Base-by-base conservation (phyloP, 2,329 filamentous ascomycete species). In the Sordariomycetes sp. region DNA sequence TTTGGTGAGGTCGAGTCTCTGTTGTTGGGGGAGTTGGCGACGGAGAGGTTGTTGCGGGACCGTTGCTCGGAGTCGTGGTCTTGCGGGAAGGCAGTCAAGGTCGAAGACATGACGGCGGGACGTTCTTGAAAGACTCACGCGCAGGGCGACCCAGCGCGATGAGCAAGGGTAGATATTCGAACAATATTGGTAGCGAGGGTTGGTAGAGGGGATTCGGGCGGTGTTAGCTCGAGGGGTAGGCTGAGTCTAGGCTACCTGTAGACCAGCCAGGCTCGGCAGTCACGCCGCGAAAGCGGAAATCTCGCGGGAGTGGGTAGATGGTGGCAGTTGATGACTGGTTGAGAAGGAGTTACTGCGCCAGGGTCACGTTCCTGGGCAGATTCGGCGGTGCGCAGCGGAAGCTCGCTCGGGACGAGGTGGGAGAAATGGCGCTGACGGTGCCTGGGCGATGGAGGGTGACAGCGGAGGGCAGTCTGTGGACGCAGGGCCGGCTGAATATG, bases 1-100 rank as follows among this genome's bases (percentile, higher is more conserved):
- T 31, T 36, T 10, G 54, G 50, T 4, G 50, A 57, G 16, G 51
- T 39, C 7, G 48, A 49, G 19, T 53, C 51, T 34, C 46, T 49
- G 9, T 52, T 44, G 40, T 44, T 45, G 35, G 36, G 66, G 65
- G 37, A 67, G 59, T 39, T 58, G 57, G 21, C 63, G 43, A 55
- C 56, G 35, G 57, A 51, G 42, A 57, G 25, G 19, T 15, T 11
- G 25, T 30, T 28, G 32, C 17, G 29, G 16, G 33, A 14, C 21
- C 32, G 17, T 19, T 32, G 33, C 11, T 39, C 21, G 30, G 26
- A 34, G 15, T 36, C 20, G 36, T 36, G 36, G 18, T 35, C 33
- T 15, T 32, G 35, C 25, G 36, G 34, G 10, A 38, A 28, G 9
- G 21, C 20, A 17, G 35, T 31, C 31, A 33, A 18, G 9, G 35